A percentile compares a stretch with the other conserved stretches of the same genome.
Evolutionary conservation across 139 green algal genomes (phyloP).

Genomic region (Coelastrella sp.): DNA sequence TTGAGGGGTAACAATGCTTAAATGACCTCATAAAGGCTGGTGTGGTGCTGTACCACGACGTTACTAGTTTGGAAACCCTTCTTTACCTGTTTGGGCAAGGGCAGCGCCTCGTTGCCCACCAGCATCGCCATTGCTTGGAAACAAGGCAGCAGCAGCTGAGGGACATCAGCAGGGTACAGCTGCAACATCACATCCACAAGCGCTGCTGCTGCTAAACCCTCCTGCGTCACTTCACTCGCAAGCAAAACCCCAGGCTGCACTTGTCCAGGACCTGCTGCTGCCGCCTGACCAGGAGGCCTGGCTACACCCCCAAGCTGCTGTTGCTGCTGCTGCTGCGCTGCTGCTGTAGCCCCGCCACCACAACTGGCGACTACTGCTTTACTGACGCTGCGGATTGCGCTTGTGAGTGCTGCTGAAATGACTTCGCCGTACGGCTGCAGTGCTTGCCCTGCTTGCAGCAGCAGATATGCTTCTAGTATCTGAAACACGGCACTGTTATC

Average conservation of each 20-base stretch:
- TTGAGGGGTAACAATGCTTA: no score
- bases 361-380: constrained; percentile 16
- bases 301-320: constrained; percentile 13
- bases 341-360: background rate
- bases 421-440: constrained; percentile 44
- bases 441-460: constrained; percentile 48
- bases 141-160: constrained; percentile 49
- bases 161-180: constrained; percentile 51
- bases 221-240: constrained; percentile 54
- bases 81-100: background rate
- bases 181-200: constrained; percentile 65
- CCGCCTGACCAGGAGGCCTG: background rate
- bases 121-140: constrained; percentile 56
- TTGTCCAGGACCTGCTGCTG: background rate
- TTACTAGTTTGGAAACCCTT: no score
- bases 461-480: constrained; percentile 73
- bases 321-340: constrained; percentile 35
- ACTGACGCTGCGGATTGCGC: background rate
- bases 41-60: no score
- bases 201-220: constrained; percentile 59
- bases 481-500: constrained; percentile 67
- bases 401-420: constrained; percentile 21
- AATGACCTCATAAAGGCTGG: no score
- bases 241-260: constrained; percentile 30
- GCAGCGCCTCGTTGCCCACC: constrained; percentile 37